phyloP scores from a whole-genome alignment of 495 filamentous ascomycete species.

The Ramalina peruviana region DNA sequence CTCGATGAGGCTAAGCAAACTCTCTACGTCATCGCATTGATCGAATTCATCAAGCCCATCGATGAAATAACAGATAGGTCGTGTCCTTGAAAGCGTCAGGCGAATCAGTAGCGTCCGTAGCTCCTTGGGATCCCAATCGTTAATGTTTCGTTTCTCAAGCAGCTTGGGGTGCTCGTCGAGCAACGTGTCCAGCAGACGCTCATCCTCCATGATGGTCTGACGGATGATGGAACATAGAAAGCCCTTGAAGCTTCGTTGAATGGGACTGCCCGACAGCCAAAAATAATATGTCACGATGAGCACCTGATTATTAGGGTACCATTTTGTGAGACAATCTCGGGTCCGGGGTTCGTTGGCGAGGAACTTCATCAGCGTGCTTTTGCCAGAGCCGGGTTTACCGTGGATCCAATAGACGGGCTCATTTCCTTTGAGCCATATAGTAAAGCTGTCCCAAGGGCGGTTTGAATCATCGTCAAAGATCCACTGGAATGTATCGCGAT shows the following conservation, averaged over 20 bases:
- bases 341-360: not conserved
- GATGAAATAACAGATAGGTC: slow-evolving; percentile 2
- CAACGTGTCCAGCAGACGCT: too few species aligned
- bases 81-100: not conserved
- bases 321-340: not conserved
- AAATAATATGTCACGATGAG: not conserved
- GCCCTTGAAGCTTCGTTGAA: not conserved
- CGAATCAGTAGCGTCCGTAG: not conserved
- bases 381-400: slow-evolving; percentile 5
- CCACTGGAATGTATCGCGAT: not conserved
- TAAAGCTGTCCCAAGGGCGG: too few species aligned
- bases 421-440: not conserved
- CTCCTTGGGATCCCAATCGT: not conserved
- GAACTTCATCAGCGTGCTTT: slow-evolving; percentile 5
- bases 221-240: not conserved
- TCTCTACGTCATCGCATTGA: too few species aligned
- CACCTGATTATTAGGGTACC: not conserved
- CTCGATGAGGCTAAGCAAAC: too few species aligned
- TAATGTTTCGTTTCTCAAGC: not conserved
- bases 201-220: not conserved
- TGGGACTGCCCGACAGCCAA: not conserved
- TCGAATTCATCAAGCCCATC: not conserved
- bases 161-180: not conserved
- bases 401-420: slow-evolving; percentile 1
- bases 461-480: not conserved